A percentile compares a stretch with the other conserved stretches of the same genome.
phyloP scores from a whole-genome alignment of 257 asterid species.

The Fraxinus anomala region DNA sequence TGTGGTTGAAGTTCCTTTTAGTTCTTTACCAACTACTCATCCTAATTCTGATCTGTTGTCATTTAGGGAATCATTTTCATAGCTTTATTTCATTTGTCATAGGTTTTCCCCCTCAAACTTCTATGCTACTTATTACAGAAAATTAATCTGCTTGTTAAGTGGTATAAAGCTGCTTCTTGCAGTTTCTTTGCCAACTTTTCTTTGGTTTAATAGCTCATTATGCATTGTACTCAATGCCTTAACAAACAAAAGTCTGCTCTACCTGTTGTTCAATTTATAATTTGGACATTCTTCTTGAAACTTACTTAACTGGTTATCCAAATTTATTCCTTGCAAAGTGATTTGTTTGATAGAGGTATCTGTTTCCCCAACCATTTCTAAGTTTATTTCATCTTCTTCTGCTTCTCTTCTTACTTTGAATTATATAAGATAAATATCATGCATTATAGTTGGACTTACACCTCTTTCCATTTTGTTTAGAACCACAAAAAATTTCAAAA shows the following conservation, averaged over 20 bases:
- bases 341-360: background rate
- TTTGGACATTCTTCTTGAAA: background rate
- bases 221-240: background rate
- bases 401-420: conserved; percentile 15
- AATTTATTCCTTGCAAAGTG: background rate
- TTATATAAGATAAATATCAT: background rate
- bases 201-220: conserved; percentile 2
- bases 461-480: conserved; percentile 42
- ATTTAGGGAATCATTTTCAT: background rate
- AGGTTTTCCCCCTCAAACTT: too few species aligned
- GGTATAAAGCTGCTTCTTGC: conserved; percentile 3
- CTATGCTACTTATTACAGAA: too few species aligned
- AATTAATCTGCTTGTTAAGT: background rate
- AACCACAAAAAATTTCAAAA: conserved; percentile 81
- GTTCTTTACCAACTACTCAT: background rate
- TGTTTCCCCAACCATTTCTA: background rate
- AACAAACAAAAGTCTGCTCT: background rate
- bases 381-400: background rate
- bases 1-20: background rate
- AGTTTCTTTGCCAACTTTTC: background rate
- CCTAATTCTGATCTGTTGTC: background rate
- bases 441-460: conserved; percentile 21
- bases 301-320: background rate
- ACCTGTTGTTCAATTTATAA: background rate
- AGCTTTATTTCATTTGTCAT: too few species aligned